Conservation (phyloP, 148 eudicot genomes). For the Drosera capensis region DNA sequence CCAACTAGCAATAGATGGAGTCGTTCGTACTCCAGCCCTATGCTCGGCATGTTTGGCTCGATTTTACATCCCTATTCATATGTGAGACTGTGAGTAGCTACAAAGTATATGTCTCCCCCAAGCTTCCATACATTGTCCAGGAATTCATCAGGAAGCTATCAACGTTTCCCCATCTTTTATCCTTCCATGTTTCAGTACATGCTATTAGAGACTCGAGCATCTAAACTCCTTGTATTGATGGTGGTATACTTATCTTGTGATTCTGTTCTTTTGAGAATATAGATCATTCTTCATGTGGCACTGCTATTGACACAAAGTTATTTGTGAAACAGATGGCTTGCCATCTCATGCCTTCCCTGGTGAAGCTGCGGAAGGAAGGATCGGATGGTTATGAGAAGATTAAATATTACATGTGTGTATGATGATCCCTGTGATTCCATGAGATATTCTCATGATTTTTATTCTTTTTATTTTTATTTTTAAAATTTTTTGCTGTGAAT, state of each 20-base stretch:
- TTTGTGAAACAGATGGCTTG: conserved; percentile 57
- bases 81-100: too few species aligned
- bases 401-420: conserved; percentile 91
- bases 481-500: not conserved
- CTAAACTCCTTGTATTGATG: not conserved
- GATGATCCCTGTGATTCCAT: conserved; percentile 32
- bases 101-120: too few species aligned
- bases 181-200: too few species aligned
- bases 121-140: too few species aligned
- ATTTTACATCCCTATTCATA: too few species aligned
- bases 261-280: not conserved
- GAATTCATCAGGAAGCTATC: too few species aligned
- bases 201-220: too few species aligned
- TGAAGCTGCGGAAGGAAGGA: conserved; percentile 98
- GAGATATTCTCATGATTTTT: conserved; percentile 14
- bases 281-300: not conserved
- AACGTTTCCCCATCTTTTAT: too few species aligned
- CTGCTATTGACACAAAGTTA: not conserved
- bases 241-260: not conserved
- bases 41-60: too few species aligned
- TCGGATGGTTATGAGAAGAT: conserved; percentile 93
- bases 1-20: too few species aligned
- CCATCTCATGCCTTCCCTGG: conserved; percentile 72
- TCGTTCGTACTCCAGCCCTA: too few species aligned
- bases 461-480: conserved; percentile 3